Evolutionary conservation across 129 eudicot species (phyloP), one percentile per base, ranked within the genome.

Genomic region (Arctium minus): DNA sequence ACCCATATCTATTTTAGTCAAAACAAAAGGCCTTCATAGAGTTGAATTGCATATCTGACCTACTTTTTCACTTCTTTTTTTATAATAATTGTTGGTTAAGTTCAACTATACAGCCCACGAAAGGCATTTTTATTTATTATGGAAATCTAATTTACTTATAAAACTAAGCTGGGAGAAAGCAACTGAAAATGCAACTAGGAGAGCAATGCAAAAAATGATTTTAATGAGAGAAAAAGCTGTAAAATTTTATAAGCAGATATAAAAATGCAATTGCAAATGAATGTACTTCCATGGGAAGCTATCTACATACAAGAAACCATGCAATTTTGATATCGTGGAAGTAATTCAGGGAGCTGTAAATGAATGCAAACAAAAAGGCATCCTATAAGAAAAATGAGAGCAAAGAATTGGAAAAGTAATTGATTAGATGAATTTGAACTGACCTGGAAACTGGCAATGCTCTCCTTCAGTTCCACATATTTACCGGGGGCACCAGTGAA

Each of bases 401-500:
- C 70, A 6, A 8, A 8, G 4, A 3, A 6, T 12, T 17, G n/a
- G 3, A 13, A 8, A 36, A 36, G 36, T 17, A 5, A 32, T 5
- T 1, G 32, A 75, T 56, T 0, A 3, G 29, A 74, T 53, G 65
- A 53, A 53, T 65, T 6, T 65, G 1, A 18, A 50, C 75, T 78
- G 75, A 94, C 98, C 98, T 94, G 98, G 92, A 94, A 94, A 76
- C 98, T 92, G 85, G 46, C 81, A 31, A 92, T 88, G 89, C 98
- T 94, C 82, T 94, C 99, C 88, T 90, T 94, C 83, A 94, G 86
- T 76, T 94, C 98, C 13, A 94, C 98, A 31, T 94, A 92, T 74
- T 94, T 94, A 32, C 97, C 97, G 31, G 98, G 97, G 44, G 98
- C 98, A 83, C 98, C 98, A 9, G 98, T 94, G 95, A 94, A 94